A percentile compares a stretch with the other conserved stretches of the same genome.
Conservation (phyloP, 192 early-diverging fungal genomes). For the Entophlyctis luteolus region DNA sequence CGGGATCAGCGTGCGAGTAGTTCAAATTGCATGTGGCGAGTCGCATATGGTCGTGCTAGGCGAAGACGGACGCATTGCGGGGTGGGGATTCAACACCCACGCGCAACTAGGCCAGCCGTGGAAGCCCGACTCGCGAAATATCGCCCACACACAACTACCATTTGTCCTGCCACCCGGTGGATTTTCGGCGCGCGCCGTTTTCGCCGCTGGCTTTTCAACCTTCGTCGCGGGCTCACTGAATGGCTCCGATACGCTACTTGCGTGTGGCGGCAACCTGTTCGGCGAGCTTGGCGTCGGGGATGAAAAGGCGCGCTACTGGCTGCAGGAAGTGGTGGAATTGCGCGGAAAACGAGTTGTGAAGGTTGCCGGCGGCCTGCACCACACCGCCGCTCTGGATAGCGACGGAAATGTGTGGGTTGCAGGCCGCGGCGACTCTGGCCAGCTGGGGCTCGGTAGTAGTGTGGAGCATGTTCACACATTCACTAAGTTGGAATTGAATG, state of each 20-base stretch:
- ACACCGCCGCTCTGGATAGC: conserved; percentile 8
- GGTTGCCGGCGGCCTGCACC: conserved; percentile 25
- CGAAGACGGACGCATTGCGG: not conserved
- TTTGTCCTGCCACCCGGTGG: not conserved
- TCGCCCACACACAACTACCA: not conserved
- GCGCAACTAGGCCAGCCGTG: conserved; percentile 20
- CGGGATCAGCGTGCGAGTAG: not conserved
- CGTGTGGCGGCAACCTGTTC: conserved; percentile 23
- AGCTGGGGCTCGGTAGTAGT: conserved; percentile 5
- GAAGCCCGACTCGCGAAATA: not conserved
- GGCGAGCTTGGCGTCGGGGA: conserved; percentile 27
- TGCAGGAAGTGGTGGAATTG: not conserved
- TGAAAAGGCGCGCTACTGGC: not conserved
- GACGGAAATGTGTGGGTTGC: conserved; percentile 21
- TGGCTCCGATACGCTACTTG: not conserved
- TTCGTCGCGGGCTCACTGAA: not conserved
- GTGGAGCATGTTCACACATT: conserved; percentile 3
- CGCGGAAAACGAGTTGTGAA: not conserved
- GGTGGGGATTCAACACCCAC: conserved; percentile 27
- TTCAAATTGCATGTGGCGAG: conserved; percentile 10
- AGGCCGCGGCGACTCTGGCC: conserved; percentile 20
- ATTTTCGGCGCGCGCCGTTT: not conserved
- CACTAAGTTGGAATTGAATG: not conserved
- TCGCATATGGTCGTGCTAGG: conserved; percentile 24
- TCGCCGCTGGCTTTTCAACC: conserved; percentile 11